These are phyloP conservation scores for Adiantum capillusveneris DNA, from an alignment of 75 land plant species.

Conservation along the genomic window DNA sequence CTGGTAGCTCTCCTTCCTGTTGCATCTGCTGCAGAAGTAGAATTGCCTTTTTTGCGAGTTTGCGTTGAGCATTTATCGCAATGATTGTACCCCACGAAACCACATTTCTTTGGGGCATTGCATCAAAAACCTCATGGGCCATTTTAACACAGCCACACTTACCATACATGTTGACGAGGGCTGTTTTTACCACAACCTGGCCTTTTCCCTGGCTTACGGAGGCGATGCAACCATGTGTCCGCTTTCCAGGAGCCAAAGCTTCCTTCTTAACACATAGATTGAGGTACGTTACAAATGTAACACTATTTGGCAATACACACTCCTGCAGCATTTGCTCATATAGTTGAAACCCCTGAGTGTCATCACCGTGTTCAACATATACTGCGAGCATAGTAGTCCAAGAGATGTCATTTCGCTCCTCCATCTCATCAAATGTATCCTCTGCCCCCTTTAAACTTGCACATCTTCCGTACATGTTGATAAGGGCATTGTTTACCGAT, in stretches of 20 bases:
- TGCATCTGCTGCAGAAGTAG: conserved; percentile 37
- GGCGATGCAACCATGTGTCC: background rate
- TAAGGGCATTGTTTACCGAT: conserved; percentile 6
- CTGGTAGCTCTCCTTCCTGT: conserved; percentile 34
- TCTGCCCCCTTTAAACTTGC: conserved; percentile 4
- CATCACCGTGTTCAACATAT: conserved; percentile 10
- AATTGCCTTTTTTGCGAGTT: conserved; percentile 31
- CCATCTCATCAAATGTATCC: conserved; percentile 15
- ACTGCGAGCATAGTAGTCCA: conserved; percentile 45
- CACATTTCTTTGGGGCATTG: conserved; percentile 33
- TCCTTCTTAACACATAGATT: background rate
- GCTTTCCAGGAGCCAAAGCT: conserved; percentile 2
- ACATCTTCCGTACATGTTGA: conserved; percentile 20
- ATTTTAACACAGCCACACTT: conserved; percentile 3
- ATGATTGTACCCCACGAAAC: conserved; percentile 55
- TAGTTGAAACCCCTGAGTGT: background rate
- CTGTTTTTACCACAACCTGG: background rate
- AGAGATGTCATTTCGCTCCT: conserved; percentile 19
- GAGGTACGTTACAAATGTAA: background rate
- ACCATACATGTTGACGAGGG: conserved; percentile 14
- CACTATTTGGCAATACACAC: background rate
- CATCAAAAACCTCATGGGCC: conserved; percentile 26
- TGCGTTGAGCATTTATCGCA: conserved; percentile 36
- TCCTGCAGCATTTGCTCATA: conserved; percentile 4
- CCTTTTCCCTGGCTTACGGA: background rate